Base-by-base conservation (phyloP, 768 basidiomycete species). In the Lentinula boryana region DNA sequence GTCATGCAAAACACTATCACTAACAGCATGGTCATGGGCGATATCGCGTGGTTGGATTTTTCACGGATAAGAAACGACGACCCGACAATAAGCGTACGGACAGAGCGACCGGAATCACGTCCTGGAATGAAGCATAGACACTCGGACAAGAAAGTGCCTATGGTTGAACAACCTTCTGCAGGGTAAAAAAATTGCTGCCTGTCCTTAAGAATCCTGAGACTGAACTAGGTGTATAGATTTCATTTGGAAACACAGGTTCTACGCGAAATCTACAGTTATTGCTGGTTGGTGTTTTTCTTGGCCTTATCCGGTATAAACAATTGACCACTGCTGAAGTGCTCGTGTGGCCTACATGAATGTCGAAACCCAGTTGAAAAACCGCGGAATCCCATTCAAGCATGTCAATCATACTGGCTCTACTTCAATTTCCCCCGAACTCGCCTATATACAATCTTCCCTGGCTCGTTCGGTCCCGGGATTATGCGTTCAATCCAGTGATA, bases 301-400 rank as follows among this genome's bases (percentile, higher is more conserved):
- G 13, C 16, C 13, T 49, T 18, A 49, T 8, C 4, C 27, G 38
- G 40, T 41, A 23, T 16, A 27, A 13, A 13, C 32, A 36, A 54
- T 16, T 32, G 27, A 46, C 18, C 16, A 12, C 38, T 16, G 50
- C 31, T 5, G 38, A 62, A 95, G 93, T 67, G 94, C 93, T 10
- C 88, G 93, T 16, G 91, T 95, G 16, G 88, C 93, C n/a, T 91
- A 91, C 68, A 88, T 85, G 64, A 91, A 87, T 66, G 86, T 98
- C 58, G 93, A 97, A 72, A 79, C 84, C 49, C 94, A 96, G 70
- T 84, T 97, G 71, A 93, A 94, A 71, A 72, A 84, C 21, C 88
- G 89, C 32, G 81, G 81, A 23, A 95, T 96, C 55, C 87, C 88
- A 0, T 93, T 86, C 68, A 84, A 79, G 2, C 83, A 89, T 53